A percentile compares a stretch with the other conserved stretches of the same genome.
These are phyloP conservation scores for Trichoderma asperelloides DNA, from an alignment of 495 filamentous ascomycete genomes.

Conservation along the genomic window DNA sequence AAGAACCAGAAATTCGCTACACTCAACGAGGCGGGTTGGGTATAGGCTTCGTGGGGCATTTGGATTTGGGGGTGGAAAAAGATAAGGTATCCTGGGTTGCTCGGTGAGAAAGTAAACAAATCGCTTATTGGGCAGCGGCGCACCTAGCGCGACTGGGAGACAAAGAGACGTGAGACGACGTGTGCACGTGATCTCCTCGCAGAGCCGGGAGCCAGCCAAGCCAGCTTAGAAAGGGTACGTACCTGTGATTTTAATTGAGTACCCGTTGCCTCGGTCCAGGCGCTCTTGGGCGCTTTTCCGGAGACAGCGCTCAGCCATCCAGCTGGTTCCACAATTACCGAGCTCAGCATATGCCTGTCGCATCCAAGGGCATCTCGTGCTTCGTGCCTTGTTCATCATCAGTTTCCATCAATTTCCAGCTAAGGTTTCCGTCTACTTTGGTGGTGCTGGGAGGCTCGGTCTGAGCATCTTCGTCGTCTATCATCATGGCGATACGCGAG, in stretches of 20 bases:
- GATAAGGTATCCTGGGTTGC: constrained; percentile 7
- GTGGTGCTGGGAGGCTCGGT: not conserved
- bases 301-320: constrained; percentile 1
- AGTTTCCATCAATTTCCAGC: not conserved
- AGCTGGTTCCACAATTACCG: not conserved
- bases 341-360: not conserved
- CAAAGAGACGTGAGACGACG: not conserved
- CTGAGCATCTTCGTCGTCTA: not conserved
- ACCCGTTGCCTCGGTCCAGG: constrained; percentile 11
- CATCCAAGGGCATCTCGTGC: not conserved
- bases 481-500: constrained; percentile 69
- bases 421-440: not conserved
- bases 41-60: not conserved
- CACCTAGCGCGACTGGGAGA: not conserved
- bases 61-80: not conserved
- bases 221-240: not conserved
- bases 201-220: too few species aligned
- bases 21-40: constrained; percentile 7
- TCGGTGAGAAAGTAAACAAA: constrained; percentile 14
- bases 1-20: not conserved
- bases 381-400: not conserved
- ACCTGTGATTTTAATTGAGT: not conserved
- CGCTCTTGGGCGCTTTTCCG: not conserved
- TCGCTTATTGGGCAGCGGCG: not conserved
- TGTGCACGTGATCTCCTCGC: not conserved